These are phyloP conservation scores for Aspergillus campestris DNA, from an alignment of 495 filamentous ascomycete species.

Conservation along the genomic window DNA sequence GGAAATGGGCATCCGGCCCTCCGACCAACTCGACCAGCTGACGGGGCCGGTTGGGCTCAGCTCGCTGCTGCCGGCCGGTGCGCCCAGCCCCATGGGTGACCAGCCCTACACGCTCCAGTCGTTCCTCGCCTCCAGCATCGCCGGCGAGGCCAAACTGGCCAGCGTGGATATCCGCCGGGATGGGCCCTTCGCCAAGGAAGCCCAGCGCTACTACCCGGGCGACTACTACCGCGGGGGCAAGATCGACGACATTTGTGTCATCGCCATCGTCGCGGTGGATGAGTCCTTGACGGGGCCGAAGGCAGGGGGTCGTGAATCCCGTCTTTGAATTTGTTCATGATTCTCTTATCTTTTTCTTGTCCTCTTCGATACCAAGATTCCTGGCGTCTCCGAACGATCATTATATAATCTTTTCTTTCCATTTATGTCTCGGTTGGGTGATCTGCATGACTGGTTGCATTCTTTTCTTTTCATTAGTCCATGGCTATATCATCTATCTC, in stretches of 20 bases:
- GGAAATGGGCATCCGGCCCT: slow-evolving; percentile 48
- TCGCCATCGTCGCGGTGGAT: slow-evolving; percentile 63
- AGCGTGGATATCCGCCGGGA: slow-evolving; percentile 70
- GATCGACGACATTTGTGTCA: slow-evolving; percentile 79
- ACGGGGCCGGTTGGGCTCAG: slow-evolving; percentile 38
- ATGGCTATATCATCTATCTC: no score
- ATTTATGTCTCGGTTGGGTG: no score
- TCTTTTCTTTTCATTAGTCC: no score
- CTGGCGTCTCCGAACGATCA: no score
- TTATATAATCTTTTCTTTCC: no score
- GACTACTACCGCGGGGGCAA: slow-evolving; percentile 83
- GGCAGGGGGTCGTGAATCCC: no score
- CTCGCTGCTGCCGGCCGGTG: slow-evolving; percentile 13
- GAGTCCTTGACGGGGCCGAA: slow-evolving; percentile 6
- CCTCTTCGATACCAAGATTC: no score
- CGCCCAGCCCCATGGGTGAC: slow-evolving; percentile 5
- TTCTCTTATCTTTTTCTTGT: no score
- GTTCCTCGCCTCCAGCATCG: slow-evolving; percentile 67
- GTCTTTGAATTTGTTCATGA: no score
- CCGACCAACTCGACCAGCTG: slow-evolving; percentile 42
- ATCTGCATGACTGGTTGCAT: no score
- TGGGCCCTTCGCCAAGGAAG: slow-evolving; percentile 90
- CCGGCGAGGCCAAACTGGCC: slow-evolving; percentile 71
- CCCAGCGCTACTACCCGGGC: slow-evolving; percentile 74
- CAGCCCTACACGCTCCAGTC: slow-evolving; percentile 52